Percentiles rank a stretch among this genome's conserved stretches.
These are phyloP conservation scores for Lentinula guzmanii DNA, from an alignment of 768 basidiomycete genomes.

Conservation along the genomic window DNA sequence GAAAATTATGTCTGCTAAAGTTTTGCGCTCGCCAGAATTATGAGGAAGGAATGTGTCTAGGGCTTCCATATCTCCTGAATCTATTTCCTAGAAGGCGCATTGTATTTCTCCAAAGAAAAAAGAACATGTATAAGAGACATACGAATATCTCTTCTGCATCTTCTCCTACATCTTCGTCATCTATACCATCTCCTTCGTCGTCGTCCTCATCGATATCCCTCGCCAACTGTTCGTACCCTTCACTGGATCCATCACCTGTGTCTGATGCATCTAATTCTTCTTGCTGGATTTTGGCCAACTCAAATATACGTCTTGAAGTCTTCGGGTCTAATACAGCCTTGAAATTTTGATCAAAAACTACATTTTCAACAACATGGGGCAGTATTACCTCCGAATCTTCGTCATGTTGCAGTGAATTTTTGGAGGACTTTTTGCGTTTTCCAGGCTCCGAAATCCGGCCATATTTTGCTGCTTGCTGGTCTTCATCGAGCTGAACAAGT, in stretches of 20 bases:
- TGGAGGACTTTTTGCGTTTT: conserved; percentile 61
- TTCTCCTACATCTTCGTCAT: conserved; percentile 32
- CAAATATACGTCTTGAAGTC: conserved; percentile 82
- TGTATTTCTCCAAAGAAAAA: conserved; percentile 6
- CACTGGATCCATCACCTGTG: conserved; percentile 38
- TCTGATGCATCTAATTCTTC: conserved; percentile 72
- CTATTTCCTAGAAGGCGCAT: conserved; percentile 62
- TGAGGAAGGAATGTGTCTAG: conserved; percentile 77
- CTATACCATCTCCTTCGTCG: conserved; percentile 30
- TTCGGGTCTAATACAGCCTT: conserved; percentile 75
- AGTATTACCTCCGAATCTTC: conserved; percentile 49
- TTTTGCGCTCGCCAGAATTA: conserved; percentile 71
- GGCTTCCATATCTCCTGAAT: conserved; percentile 81
- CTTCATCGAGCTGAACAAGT: conserved; percentile 75
- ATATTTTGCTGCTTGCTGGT: conserved; percentile 72
- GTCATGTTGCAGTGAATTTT: conserved; percentile 34
- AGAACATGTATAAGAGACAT: conserved; percentile 18
- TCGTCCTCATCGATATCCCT: conserved; percentile 26
- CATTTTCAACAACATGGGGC: conserved; percentile 10
- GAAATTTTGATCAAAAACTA: conserved; percentile 4
- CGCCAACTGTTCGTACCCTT: conserved; percentile 48
- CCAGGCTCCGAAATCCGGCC: conserved; percentile 73
- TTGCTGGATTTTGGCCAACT: conserved; percentile 90
- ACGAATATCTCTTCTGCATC: conserved; percentile 64
- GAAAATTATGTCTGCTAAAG: conserved; percentile 96